Percentiles rank a stretch among this genome's conserved stretches.
phyloP scores from a whole-genome alignment of 371 early-diverging fungal species.

The Mucor saturninus region DNA sequence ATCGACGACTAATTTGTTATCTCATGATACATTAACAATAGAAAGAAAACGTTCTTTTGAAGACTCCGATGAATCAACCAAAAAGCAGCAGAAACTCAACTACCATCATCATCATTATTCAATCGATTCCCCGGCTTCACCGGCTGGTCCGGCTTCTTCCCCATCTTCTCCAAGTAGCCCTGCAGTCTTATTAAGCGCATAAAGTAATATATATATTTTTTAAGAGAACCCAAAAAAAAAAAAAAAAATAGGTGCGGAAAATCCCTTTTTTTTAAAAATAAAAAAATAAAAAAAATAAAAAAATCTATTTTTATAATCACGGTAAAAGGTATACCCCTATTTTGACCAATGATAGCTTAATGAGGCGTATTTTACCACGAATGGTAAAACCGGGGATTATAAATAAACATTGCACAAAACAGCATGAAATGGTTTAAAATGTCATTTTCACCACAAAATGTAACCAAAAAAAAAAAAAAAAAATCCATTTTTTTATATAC shows the following conservation, averaged over 20 bases:
- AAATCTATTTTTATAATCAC: not conserved
- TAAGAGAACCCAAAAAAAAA: not conserved
- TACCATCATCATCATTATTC: constrained; percentile 8
- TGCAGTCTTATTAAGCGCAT: constrained; percentile 35
- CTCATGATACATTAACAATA: constrained; percentile 16
- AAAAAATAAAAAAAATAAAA: not conserved
- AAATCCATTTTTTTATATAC: too few species aligned
- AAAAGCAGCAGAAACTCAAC: constrained; percentile 7
- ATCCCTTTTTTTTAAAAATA: not conserved
- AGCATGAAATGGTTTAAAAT: not conserved
- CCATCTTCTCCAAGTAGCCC: constrained; percentile 18
- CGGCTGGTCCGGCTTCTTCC: constrained; percentile 36
- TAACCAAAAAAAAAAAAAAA: too few species aligned
- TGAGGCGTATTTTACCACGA: not conserved
- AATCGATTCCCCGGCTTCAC: constrained; percentile 30
- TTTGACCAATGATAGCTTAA: not conserved
- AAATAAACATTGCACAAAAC: not conserved
- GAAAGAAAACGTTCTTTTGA: constrained; percentile 18
- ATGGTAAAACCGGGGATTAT: not conserved
- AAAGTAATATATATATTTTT: not conserved
- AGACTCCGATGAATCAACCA: constrained; percentile 2
- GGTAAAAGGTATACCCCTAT: not conserved
- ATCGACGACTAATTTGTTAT: constrained; percentile 12
- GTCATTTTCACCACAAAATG: not conserved
- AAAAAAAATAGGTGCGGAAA: not conserved